Base-by-base conservation (phyloP, 1,284 basidiomycete species). In the Irpex sp. region DNA sequence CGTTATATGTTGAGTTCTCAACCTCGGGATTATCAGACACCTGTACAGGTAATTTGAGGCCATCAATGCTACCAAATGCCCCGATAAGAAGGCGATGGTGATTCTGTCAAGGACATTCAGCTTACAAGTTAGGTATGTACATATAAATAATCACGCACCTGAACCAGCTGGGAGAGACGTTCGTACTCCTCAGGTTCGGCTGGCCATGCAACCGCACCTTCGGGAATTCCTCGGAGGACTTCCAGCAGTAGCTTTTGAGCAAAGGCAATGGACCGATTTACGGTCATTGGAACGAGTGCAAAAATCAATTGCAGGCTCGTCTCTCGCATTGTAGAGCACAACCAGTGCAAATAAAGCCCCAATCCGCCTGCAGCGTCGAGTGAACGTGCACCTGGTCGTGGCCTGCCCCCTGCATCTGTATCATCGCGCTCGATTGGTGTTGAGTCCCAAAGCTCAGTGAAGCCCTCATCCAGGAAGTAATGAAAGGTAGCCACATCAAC, bases 1-100 rank as follows among this genome's bases (percentile, higher is more conserved):
- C 78, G 73, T 83, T 83, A 63, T 76, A 83, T 4, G 77, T 82
- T 1, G 77, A 75, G 72, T 83, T 83, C 65, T 83, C 78, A 2
- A 81, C 70, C 9, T 79, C 76, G 0, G 67, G 63, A 68, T 84
- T 76, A 43, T 61, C 63, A 1, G 71, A 70, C 1, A 57, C 59
- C 13, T 67, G 65, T 0, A 68, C 64, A 1, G 66, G 64, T 2
- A 76, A 57, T 35, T 74, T 75, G 3, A 76, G 57, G 0, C 74
- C 74, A 62, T 77, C 71, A 1, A 74, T 57, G 33, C 60, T 67
- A 5, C 74, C 77, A 70, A 83, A 80, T 4, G 78, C 79, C 0
- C 79, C 78, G 4, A 47, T 60, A 2, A 83, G 73, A 0, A 68
- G 66, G 4, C 75, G 75, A 69, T 83, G 81, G 0, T 74, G 66